phyloP scores from a whole-genome alignment of 768 basidiomycete species.

The Stropharia rugosoannulata region DNA sequence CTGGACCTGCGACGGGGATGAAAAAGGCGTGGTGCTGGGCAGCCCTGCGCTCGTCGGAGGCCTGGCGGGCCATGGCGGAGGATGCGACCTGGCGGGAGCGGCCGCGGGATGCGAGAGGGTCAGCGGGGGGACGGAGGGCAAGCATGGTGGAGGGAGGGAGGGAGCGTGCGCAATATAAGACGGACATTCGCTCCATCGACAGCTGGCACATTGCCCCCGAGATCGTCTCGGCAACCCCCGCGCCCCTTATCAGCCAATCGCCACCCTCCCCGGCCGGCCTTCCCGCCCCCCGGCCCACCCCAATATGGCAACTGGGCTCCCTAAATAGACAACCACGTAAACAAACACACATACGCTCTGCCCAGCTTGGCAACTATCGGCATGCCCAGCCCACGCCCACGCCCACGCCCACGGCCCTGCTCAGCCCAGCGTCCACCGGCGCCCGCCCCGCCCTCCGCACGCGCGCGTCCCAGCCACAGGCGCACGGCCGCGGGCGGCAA shows the following conservation, averaged over 20 bases:
- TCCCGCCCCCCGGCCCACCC: background rate
- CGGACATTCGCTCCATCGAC: background rate
- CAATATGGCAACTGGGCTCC: background rate
- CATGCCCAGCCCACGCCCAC: too few relatives aligned
- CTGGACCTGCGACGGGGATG: background rate
- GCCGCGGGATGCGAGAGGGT: constrained; percentile 17
- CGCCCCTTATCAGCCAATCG: constrained; percentile 19
- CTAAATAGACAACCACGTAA: too few relatives aligned
- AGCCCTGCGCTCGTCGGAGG: constrained; percentile 37
- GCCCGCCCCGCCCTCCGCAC: too few relatives aligned
- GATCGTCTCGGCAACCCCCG: constrained; percentile 6
- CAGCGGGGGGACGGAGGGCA: background rate
- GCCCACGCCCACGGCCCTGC: too few relatives aligned
- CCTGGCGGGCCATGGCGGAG: constrained; percentile 41
- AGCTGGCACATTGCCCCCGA: constrained; percentile 4
- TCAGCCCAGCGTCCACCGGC: too few relatives aligned
- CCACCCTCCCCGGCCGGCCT: background rate
- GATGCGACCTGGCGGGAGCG: constrained; percentile 35
- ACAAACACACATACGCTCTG: too few relatives aligned
- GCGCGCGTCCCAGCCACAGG: too few relatives aligned
- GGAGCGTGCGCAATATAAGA: background rate
- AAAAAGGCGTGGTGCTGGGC: background rate
- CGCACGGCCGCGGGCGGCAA: too few relatives aligned
- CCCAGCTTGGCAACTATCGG: too few relatives aligned
- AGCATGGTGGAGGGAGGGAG: constrained; percentile 16